Base-by-base conservation (phyloP, 2,329 filamentous ascomycete species). In the Diaporthe helianthi region DNA sequence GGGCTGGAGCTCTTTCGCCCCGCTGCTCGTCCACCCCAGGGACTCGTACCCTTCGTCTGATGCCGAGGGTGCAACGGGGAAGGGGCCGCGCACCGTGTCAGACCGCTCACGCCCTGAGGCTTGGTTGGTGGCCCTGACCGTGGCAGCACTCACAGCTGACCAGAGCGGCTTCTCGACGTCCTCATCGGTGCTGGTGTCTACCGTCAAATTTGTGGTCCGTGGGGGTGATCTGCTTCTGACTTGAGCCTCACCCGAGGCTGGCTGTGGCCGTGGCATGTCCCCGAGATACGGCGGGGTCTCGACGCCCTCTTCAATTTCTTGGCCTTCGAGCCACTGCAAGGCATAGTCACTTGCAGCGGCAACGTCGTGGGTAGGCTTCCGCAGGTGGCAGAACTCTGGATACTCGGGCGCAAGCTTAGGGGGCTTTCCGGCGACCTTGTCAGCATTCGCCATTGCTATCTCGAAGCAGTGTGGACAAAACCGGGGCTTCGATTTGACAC, bases 31-130 rank as follows among this genome's bases (percentile, higher is more conserved):
- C 65, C 65, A 55, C 8, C 65, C 52, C 65, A 67, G 46, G 3
- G 65, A 67, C 41, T 67, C 65, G 29, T 67, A 67, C 7, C 65
- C 65, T 31, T 67, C 65, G 31, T 67, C 65, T 41, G 65, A 67
- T 10, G 53, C 65, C 10, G 65, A 67, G 1, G 65, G 65, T 3
- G 44, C 65, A 13, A 19, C 44, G 5, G 52, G 65, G 12, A 67
- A 26, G 0, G 52, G 65, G 1, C 52, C 65, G 6, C 65, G 65
- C 22, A 58, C 52, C 5, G 65, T 67, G 17, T 41, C 24, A 6
- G 65, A 67, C 5, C 65, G 29, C 5, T 67, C 65, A 41, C 65
- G 29, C 19, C 41, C 22, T 6, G 22, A 49, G 15, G 41, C 26
- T 6, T 49, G 52, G 15, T 67, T 41, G 10, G 41, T 31, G 7